Conservation (phyloP, 1,284 basidiomycete species). For the Ustilago xerochloae region DNA sequence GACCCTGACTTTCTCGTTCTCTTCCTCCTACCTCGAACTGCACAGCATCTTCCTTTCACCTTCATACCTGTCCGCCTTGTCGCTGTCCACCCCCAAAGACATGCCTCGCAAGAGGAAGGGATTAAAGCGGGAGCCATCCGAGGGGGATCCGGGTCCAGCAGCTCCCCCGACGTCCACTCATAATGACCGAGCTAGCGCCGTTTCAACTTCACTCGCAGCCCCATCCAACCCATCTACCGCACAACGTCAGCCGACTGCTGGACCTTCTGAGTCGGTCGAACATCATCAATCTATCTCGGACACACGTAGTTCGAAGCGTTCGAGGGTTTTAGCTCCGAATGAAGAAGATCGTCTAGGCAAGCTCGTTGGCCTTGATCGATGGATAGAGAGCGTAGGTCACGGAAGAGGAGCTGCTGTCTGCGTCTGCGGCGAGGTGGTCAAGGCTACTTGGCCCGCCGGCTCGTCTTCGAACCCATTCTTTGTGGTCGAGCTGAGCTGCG, state of each 20-base stretch:
- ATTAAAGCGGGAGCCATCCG: constrained; percentile 36
- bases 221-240: neutral
- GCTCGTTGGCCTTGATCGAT: constrained; percentile 27
- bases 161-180: neutral
- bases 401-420: constrained; percentile 47
- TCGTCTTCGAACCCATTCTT: neutral
- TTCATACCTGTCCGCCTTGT: neutral
- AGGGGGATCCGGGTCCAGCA: constrained; percentile 10
- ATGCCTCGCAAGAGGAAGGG: constrained; percentile 49
- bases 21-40: neutral
- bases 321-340: constrained; percentile 11
- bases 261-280: neutral
- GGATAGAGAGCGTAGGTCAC: constrained; percentile 31
- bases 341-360: constrained; percentile 45
- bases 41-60: neutral
- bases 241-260: neutral
- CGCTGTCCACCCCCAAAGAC: neutral
- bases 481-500: constrained; percentile 11
- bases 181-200: neutral
- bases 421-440: constrained; percentile 20
- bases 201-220: neutral
- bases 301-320: constrained; percentile 7
- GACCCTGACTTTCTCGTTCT: neutral
- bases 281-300: neutral
- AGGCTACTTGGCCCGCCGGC: neutral